Percentiles rank a stretch among this genome's conserved stretches.
Evolutionary conservation across 768 basidiomycete species (phyloP).

Genomic region (Infundibulicybe gibba): DNA sequence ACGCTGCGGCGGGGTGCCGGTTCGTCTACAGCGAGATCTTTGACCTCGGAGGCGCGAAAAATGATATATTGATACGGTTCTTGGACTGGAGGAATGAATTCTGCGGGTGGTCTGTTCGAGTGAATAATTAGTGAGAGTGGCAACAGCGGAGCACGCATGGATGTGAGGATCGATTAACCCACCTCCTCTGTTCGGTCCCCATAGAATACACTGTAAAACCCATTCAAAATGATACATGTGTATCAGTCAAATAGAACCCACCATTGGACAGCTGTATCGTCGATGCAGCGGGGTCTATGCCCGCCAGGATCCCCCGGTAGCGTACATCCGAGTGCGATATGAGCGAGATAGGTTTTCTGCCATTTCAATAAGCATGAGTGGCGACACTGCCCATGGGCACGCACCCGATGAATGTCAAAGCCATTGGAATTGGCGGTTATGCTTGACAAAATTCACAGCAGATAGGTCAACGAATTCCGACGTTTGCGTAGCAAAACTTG

Average conservation of each 20-base stretch:
- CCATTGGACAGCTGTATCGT: conserved; percentile 90
- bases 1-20: conserved; percentile 56
- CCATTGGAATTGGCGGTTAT: too few species aligned
- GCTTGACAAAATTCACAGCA: too few species aligned
- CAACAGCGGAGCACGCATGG: too few species aligned
- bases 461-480: too few species aligned
- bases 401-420: too few species aligned
- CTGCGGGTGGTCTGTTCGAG: conserved; percentile 53
- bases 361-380: too few species aligned
- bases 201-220: conserved; percentile 67
- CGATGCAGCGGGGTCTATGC: conserved; percentile 80
- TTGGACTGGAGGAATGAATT: conserved; percentile 81
- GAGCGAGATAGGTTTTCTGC: conserved; percentile 84
- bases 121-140: conserved; percentile 16
- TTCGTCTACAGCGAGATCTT: conserved; percentile 84
- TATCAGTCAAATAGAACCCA: conserved; percentile 24
- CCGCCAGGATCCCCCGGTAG: conserved; percentile 83
- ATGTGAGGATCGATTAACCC: conserved; percentile 19
- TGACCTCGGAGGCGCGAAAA: conserved; percentile 87
- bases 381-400: too few species aligned
- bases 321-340: conserved; percentile 90
- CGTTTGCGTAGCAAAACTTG: too few species aligned
- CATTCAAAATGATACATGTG: not conserved
- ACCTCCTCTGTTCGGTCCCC: conserved; percentile 86
- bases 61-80: conserved; percentile 89